Evolutionary conservation across 768 basidiomycete species (phyloP), one percentile per base, ranked within the genome.

Genomic region (Rhodocollybia butyracea): DNA sequence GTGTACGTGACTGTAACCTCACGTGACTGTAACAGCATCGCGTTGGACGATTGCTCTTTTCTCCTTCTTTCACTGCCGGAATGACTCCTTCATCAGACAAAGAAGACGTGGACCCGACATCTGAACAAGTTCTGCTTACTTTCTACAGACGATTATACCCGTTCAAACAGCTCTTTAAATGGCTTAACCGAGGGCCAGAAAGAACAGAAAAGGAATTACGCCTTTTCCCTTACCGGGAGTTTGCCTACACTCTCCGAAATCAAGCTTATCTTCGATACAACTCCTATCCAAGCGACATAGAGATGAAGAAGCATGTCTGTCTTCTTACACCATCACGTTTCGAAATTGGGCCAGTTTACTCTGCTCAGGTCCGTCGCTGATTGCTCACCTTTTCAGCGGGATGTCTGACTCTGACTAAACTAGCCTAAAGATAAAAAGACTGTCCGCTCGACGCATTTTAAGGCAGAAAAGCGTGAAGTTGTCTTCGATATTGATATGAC

Each of bases 401-500:
- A n/a, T n/a, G n/a, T n/a, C n/a, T n/a, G n/a, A n/a, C n/a, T n/a
- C 38, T 29, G 10, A 42, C n/a, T 54, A 15, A 38, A 21, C 34
- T 36, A 97, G 93, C 96, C 96, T 2, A 79, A 84, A 64, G 96
- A 98, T 75, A 89, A 83, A 67, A 95, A 95, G 65, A 87, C 90
- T 0, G 76, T 92, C 15, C 73, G 76, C 5, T 63, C 74, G 10
- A 83, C 84, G 11, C 74, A 86, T n/a, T 86, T 98, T 61, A 76
- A 79, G 41, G 94, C 97, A 0, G 68, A 82, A 31, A 81, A 84
- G 59, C 88, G 97, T 56, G 97, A 98, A 68, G 86, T 99, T 40
- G 96, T 98, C 0, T 97, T 99, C 68, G 97, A 99, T 83, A 98
- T 99, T 67, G 97, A 99, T 72, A 98, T 99, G 97, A 96, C 97